phyloP scores from a whole-genome alignment of 139 green algal species.

The Closterium sp. region DNA sequence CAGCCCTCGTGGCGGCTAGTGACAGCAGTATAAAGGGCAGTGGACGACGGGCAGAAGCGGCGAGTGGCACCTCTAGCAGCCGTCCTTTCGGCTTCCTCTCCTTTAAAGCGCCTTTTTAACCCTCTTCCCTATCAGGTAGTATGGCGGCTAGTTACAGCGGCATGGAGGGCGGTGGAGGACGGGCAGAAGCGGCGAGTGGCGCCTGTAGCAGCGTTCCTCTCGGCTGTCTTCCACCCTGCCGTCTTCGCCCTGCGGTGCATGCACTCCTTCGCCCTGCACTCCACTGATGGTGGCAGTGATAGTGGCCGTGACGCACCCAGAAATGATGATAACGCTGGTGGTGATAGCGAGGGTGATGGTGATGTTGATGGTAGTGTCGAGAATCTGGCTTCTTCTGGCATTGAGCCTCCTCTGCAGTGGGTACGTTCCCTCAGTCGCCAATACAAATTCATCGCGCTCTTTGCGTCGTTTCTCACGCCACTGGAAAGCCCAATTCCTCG shows the following conservation, averaged over 20 bases:
- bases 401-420: conserved; percentile 42
- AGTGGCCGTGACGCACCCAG: neutral
- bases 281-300: neutral
- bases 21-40: too few species aligned
- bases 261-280: neutral
- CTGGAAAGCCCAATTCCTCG: too few species aligned
- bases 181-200: conserved; percentile 24
- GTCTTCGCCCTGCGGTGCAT: conserved; percentile 14
- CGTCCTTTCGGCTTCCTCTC: neutral
- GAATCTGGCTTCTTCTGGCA: neutral
- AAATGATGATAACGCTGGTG: neutral
- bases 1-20: too few species aligned
- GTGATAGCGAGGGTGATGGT: too few species aligned
- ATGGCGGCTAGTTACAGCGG: conserved; percentile 1
- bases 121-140: neutral
- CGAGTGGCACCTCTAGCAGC: too few species aligned
- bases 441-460: neutral
- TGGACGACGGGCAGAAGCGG: too few species aligned
- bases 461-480: too few species aligned
- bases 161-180: conserved; percentile 42
- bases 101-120: too few species aligned
- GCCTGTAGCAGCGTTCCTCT: conserved; percentile 36
- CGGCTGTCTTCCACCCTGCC: conserved; percentile 21
- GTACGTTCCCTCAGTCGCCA: neutral
- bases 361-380: neutral